Percentiles rank a stretch among this genome's conserved stretches.
These are phyloP conservation scores for Lanmaoa rubissima DNA, from an alignment of 768 basidiomycete species.

Conservation along the genomic window DNA sequence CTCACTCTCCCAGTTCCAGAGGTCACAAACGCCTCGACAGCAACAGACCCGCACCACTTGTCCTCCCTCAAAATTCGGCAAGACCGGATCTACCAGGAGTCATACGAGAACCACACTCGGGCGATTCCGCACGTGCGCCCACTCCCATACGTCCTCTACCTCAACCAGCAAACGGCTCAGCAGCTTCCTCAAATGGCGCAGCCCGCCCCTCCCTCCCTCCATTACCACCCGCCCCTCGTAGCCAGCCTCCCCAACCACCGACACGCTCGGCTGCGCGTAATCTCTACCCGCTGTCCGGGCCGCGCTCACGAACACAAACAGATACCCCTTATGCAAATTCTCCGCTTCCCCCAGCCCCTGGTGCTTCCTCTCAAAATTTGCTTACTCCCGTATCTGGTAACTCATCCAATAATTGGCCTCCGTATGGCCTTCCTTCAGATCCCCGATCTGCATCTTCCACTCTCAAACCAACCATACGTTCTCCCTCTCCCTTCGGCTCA, in stretches of 20 bases:
- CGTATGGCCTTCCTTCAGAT: constrained; percentile 58
- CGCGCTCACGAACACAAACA: constrained; percentile 45
- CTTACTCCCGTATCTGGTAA: constrained; percentile 39
- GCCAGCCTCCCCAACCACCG: constrained; percentile 55
- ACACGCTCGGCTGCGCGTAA: constrained; percentile 32
- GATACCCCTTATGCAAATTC: constrained; percentile 49
- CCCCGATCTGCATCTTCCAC: constrained; percentile 54
- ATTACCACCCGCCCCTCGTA: constrained; percentile 66
- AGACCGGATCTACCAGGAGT: constrained; percentile 70
- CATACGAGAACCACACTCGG: constrained; percentile 55
- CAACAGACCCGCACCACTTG: constrained; percentile 78
- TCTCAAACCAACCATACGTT: constrained; percentile 40
- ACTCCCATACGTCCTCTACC: constrained; percentile 30
- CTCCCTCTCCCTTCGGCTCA: constrained; percentile 27
- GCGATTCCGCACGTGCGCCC: constrained; percentile 48
- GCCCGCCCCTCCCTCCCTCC: constrained; percentile 57
- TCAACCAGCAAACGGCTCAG: constrained; percentile 20
- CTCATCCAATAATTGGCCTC: constrained; percentile 41
- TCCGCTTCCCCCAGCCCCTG: constrained; percentile 42
- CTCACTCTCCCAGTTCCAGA: constrained; percentile 29
- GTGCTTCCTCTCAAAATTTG: constrained; percentile 29
- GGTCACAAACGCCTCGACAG: constrained; percentile 52
- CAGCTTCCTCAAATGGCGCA: constrained; percentile 28
- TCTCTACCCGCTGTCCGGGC: constrained; percentile 36
- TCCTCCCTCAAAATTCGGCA: constrained; percentile 53